Evolutionary conservation across 495 filamentous ascomycete genomes (phyloP), one percentile per base, ranked within the genome.

Genomic region (Friedmanniomyces endolithicus): DNA sequence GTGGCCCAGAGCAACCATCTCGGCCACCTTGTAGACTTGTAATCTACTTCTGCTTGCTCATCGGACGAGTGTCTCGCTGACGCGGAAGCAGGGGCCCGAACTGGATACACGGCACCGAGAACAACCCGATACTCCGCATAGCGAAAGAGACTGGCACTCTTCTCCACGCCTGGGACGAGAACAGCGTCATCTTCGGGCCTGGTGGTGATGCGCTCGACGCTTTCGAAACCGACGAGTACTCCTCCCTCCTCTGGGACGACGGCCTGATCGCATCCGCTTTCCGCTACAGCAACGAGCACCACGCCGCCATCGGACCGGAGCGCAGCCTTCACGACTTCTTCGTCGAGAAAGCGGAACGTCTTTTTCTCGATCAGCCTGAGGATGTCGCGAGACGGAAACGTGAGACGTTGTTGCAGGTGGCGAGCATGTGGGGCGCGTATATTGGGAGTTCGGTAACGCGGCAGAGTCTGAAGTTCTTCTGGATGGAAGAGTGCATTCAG

Each of bases 401-500:
- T 46, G 72, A 78, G 40, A 63, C 72, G 1, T 66, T 88, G 0
- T 65, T 88, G 14, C 76, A 86, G 52, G 72, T 86, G 63, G 76
- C 81, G 19, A 78, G 82, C 51, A 74, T 87, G 50, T 98, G 92
- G 92, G 90, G 90, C 1, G 78, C 82, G 2, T 94, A 92, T 67
- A 83, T 95, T 20, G 92, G 92, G 11, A 87, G 85, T 44, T 75
- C 79, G 17, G 75, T 95, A 41, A 73, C 77, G 52, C 78, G 67
- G 41, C 92, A 98, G 63, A 94, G 88, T 67, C 64, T 98, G 52
- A 92, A 84, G 65, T 95, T 88, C 70, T 94, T 96, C 62, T 90
- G 84, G 76, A 65, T 98, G n/a, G 92, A 98, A 68, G 88, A 96
- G 70, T 89, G 85, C 55, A 82, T 95, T 62, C 90, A 94, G 63